A percentile compares a stretch with the other conserved stretches of the same genome.
Conservation (phyloP, 352 stramenopile species). For the Globisporangium orthogonon region DNA sequence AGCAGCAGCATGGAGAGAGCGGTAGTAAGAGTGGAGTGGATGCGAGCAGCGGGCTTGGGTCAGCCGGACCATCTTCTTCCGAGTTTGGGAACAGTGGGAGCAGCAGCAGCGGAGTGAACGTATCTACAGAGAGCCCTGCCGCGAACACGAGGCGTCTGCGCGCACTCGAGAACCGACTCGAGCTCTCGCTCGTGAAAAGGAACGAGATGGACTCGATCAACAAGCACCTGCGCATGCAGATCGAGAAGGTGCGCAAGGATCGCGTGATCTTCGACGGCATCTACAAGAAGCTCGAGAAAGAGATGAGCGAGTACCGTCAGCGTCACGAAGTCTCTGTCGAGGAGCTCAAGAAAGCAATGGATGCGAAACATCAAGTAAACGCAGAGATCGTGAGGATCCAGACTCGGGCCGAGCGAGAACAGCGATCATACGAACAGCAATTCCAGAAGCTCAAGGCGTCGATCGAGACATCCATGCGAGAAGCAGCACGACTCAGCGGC, state of each 20-base stretch:
- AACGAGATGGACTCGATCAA: conserved; percentile 82
- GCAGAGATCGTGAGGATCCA: conserved; percentile 48
- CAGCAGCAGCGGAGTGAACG: neutral
- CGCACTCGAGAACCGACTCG: conserved; percentile 62
- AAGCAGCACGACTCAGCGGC: conserved; percentile 12
- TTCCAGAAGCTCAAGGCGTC: conserved; percentile 53
- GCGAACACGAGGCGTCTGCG: conserved; percentile 40
- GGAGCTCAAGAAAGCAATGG: conserved; percentile 35
- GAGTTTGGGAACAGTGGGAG: conserved; percentile 3
- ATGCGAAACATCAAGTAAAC: conserved; percentile 39
- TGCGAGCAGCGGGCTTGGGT: neutral
- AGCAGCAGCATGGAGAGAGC: conserved; percentile 21
- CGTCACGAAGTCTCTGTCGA: conserved; percentile 37
- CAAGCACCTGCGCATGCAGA: conserved; percentile 62
- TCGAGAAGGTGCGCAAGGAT: conserved; percentile 64
- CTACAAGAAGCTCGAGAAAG: conserved; percentile 82
- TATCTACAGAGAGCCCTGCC: conserved; percentile 29
- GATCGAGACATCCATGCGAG: conserved; percentile 43
- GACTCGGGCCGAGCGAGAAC: conserved; percentile 36
- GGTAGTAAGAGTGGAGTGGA: neutral
- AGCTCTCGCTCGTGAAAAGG: conserved; percentile 71
- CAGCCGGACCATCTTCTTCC: conserved; percentile 10
- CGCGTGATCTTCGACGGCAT: conserved; percentile 77
- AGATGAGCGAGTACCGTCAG: conserved; percentile 43
- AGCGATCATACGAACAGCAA: conserved; percentile 52